Evolutionary conservation across 2,329 filamentous ascomycete genomes (phyloP).

Genomic region (Blastomyces gilchristii): DNA sequence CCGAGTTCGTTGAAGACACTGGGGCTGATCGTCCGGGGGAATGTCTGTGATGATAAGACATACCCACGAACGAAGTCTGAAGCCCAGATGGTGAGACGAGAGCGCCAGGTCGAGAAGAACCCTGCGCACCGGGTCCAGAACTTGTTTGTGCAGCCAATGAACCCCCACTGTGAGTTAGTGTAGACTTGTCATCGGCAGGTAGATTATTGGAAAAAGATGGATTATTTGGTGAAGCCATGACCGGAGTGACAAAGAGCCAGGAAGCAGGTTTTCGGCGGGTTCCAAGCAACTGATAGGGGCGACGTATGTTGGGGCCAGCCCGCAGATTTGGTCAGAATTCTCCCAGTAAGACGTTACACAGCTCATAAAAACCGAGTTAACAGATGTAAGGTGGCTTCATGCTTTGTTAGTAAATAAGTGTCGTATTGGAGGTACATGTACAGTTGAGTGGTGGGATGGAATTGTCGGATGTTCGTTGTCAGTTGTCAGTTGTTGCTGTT

Average conservation of each 20-base stretch:
- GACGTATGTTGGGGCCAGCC: slow-evolving; percentile 6
- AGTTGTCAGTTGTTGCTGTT: slow-evolving; percentile 1
- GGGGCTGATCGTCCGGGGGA: slow-evolving; percentile 23
- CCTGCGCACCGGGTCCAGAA: neutral
- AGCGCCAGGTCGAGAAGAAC: neutral
- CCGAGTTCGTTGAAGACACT: slow-evolving; percentile 36
- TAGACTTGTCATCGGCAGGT: neutral
- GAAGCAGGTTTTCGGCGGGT: neutral
- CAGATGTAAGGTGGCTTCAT: neutral
- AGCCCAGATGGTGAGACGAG: neutral
- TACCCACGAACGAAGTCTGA: slow-evolving; percentile 1
- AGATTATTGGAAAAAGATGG: neutral
- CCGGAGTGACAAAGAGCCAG: neutral
- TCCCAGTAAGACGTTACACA: neutral
- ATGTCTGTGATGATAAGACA: slow-evolving; percentile 7
- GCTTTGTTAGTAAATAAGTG: slow-evolving; percentile 3
- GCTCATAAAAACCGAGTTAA: slow-evolving; percentile 1
- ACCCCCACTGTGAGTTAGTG: slow-evolving; percentile 1
- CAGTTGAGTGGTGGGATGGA: neutral
- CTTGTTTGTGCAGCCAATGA: neutral
- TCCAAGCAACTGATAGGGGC: neutral
- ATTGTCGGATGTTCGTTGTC: neutral
- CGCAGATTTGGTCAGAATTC: neutral
- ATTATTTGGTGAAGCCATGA: slow-evolving; percentile 1
- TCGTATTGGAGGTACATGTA: neutral